A percentile compares a stretch with the other conserved stretches of the same genome.
Conservation (phyloP, 345 rosid species). For the Pseudoturritis turrita region DNA sequence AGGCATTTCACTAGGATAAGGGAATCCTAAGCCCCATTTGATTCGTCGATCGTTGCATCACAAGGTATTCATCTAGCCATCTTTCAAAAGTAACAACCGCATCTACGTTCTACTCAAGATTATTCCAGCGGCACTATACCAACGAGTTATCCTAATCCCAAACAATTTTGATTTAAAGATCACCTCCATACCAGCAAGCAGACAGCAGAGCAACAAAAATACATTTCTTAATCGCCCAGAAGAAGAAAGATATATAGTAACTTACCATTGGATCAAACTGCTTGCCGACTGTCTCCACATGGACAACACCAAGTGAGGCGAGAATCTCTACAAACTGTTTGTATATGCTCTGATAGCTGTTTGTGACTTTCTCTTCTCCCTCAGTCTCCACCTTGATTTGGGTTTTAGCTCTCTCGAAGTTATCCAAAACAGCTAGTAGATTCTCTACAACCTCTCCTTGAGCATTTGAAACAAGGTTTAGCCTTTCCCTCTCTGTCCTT, state of each 20-base stretch:
- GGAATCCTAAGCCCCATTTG: not conserved
- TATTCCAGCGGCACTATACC: not conserved
- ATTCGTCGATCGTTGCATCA: not conserved
- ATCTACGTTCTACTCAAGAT: not conserved
- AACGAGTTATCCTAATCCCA: not conserved
- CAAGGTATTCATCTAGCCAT: not conserved
- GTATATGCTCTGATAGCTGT: slow-evolving; percentile 90
- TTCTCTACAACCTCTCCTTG: slow-evolving; percentile 92
- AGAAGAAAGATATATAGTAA: slow-evolving; percentile 22
- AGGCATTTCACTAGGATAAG: not conserved
- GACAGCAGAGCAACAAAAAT: not conserved
- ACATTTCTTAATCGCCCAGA: not conserved
- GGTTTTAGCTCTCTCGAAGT: slow-evolving; percentile 90
- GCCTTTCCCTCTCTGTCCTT: slow-evolving; percentile 87
- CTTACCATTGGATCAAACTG: slow-evolving; percentile 97
- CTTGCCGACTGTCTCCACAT: slow-evolving; percentile 76
- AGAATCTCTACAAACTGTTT: slow-evolving; percentile 86
- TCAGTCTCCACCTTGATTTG: slow-evolving; percentile 82
- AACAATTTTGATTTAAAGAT: not conserved
- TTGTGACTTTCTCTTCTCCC: slow-evolving; percentile 85
- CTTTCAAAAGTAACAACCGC: not conserved
- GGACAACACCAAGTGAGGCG: slow-evolving; percentile 67
- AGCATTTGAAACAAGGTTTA: slow-evolving; percentile 73
- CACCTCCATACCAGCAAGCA: not conserved
- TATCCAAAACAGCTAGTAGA: slow-evolving; percentile 75